These are phyloP conservation scores for Chlorencoelia australis DNA, from an alignment of 2,329 filamentous ascomycete genomes.

Conservation along the genomic window DNA sequence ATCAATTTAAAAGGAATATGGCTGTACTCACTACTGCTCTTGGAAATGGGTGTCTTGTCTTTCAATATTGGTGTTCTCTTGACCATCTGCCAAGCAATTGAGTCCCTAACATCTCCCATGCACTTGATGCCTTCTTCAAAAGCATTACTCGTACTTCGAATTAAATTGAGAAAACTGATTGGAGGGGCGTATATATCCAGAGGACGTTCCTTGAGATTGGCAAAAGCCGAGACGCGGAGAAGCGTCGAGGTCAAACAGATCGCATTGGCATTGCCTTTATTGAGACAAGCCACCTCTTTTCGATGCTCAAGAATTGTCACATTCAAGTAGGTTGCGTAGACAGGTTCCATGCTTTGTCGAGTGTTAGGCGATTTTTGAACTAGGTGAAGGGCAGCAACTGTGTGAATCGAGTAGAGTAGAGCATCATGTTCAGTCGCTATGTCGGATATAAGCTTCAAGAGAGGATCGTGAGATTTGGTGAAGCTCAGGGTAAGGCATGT, in stretches of 20 bases:
- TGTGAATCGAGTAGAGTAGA: conserved; percentile 15
- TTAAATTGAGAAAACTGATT: conserved; percentile 14
- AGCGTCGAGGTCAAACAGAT: conserved; percentile 13
- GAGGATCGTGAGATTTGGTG: conserved; percentile 2
- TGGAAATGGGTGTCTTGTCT: too few relatives aligned
- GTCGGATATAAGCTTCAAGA: conserved; percentile 7
- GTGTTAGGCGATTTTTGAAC: too few relatives aligned
- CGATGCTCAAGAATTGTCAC: conserved; percentile 13
- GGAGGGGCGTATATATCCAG: conserved; percentile 13
- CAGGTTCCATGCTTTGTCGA: too few relatives aligned
- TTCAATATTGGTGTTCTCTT: conserved; percentile 1
- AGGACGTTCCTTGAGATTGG: conserved; percentile 10
- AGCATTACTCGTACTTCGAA: conserved; percentile 3
- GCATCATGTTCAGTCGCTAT: conserved; percentile 13
- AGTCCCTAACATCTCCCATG: conserved; percentile 8
- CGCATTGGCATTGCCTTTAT: conserved; percentile 12
- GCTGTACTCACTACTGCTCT: too few relatives aligned
- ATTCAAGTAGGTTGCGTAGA: too few relatives aligned
- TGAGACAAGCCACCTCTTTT: conserved; percentile 10
- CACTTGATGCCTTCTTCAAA: conserved; percentile 11
- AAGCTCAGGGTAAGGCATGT: conserved; percentile 11
- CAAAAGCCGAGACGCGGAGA: conserved; percentile 13
- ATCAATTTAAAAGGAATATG: too few relatives aligned
- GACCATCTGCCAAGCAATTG: conserved; percentile 9
- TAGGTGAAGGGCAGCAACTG: conserved; percentile 16